phyloP scores from a whole-genome alignment of 129 eudicot species.

The Centella asiatica region DNA sequence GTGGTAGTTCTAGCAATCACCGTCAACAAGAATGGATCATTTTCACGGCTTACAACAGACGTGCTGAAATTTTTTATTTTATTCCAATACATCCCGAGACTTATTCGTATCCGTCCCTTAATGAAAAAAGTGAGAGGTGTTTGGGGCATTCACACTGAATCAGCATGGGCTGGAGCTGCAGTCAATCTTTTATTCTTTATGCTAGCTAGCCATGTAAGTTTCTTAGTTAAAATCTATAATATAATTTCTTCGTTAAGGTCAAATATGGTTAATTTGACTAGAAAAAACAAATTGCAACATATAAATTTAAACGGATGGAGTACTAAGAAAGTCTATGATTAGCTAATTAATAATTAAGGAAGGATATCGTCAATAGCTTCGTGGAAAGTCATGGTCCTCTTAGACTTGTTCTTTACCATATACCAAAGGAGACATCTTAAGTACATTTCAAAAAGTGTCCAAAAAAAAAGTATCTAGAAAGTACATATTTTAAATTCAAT shows the following conservation, averaged over 20 bases:
- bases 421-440: too few relatives aligned
- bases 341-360: too few relatives aligned
- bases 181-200: slow-evolving; percentile 69
- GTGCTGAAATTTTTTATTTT: slow-evolving; percentile 49
- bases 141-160: slow-evolving; percentile 69
- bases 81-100: slow-evolving; percentile 57
- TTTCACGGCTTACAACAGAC: slow-evolving; percentile 49
- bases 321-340: too few relatives aligned
- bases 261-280: neutral
- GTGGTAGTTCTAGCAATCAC: slow-evolving; percentile 32
- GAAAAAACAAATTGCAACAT: neutral
- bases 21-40: slow-evolving; percentile 27
- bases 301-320: too few relatives aligned
- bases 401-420: too few relatives aligned
- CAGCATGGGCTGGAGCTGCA: slow-evolving; percentile 96
- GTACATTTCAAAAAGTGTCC: too few relatives aligned
- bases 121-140: slow-evolving; percentile 56
- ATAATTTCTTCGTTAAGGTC: too few relatives aligned
- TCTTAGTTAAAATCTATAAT: neutral
- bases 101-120: slow-evolving; percentile 54
- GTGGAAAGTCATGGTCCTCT: too few relatives aligned
- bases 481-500: too few relatives aligned
- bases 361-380: too few relatives aligned
- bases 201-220: slow-evolving; percentile 85
- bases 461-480: too few relatives aligned